A percentile compares a stretch with the other conserved stretches of the same genome.
phyloP scores from a whole-genome alignment of 345 rosid genomes.

The Arabidopsis suecica region DNA sequence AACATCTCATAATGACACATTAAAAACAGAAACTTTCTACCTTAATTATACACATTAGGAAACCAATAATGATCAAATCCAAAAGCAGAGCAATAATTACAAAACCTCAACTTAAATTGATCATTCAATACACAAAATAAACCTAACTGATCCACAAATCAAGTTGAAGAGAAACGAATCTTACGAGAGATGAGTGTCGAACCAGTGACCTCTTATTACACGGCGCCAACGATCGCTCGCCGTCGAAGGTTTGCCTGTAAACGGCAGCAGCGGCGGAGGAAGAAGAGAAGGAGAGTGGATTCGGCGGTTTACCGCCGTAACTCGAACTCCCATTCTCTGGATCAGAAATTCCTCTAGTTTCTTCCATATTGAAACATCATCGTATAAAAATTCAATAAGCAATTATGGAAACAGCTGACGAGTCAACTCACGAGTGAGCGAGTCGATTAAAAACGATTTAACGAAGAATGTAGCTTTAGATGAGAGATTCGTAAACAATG shows the following conservation, averaged over 20 bases:
- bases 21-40: background rate
- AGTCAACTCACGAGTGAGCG: slow-evolving; percentile 38
- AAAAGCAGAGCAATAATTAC: background rate
- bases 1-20: slow-evolving; percentile 6
- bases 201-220: slow-evolving; percentile 60
- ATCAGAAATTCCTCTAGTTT: slow-evolving; percentile 48
- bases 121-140: background rate
- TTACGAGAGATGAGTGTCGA: slow-evolving; percentile 80
- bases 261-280: slow-evolving; percentile 42
- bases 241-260: slow-evolving; percentile 43
- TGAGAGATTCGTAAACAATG: slow-evolving; percentile 18
- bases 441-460: slow-evolving; percentile 22
- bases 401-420: slow-evolving; percentile 8
- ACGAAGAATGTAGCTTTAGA: slow-evolving; percentile 24
- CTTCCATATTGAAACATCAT: slow-evolving; percentile 69
- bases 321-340: slow-evolving; percentile 62
- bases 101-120: slow-evolving; percentile 3
- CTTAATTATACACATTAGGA: slow-evolving; percentile 9
- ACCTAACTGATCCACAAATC: background rate
- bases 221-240: slow-evolving; percentile 46
- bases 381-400: slow-evolving; percentile 33
- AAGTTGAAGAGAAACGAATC: slow-evolving; percentile 31
- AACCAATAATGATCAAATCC: slow-evolving; percentile 12
- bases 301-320: slow-evolving; percentile 70
- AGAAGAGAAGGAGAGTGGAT: slow-evolving; percentile 56